Evolutionary conservation across 1,139 yeast species (phyloP).

Genomic region (Debaryomyces udenii): DNA sequence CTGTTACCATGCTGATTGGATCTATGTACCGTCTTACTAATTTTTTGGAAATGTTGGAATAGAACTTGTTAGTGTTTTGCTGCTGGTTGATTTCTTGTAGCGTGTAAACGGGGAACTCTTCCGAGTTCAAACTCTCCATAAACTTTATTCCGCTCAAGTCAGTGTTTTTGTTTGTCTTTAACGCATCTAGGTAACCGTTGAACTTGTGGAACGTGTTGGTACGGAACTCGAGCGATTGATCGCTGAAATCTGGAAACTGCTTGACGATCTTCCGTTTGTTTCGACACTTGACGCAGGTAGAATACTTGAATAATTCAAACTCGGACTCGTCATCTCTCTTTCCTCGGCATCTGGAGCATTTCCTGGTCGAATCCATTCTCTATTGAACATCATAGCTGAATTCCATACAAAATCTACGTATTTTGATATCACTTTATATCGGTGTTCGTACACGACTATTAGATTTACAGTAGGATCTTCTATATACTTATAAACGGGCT

Average conservation of each 20-base stretch:
- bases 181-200: constrained; percentile 19
- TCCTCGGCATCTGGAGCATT: constrained; percentile 45
- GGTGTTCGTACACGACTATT: constrained; percentile 7
- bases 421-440: constrained; percentile 3
- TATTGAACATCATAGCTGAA: background rate
- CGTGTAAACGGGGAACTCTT: constrained; percentile 26
- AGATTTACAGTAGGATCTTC: constrained; percentile 1
- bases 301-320: constrained; percentile 33
- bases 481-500: constrained; percentile 2
- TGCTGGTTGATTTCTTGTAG: constrained; percentile 19
- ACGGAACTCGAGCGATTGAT: constrained; percentile 3
- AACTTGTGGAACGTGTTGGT: constrained; percentile 11
- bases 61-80: constrained; percentile 24
- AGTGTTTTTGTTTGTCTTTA: constrained; percentile 31
- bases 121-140: constrained; percentile 17
- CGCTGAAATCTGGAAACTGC: constrained; percentile 2
- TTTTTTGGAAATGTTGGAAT: constrained; percentile 31
- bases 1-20: constrained; percentile 39
- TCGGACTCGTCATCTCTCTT: constrained; percentile 32
- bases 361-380: constrained; percentile 18
- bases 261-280: constrained; percentile 34
- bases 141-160: constrained; percentile 35
- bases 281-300: constrained; percentile 41
- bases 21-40: constrained; percentile 33
- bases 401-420: background rate